Evolutionary conservation across 2,329 filamentous ascomycete species (phyloP).

Genomic region (Akanthomyces uredinophilus): DNA sequence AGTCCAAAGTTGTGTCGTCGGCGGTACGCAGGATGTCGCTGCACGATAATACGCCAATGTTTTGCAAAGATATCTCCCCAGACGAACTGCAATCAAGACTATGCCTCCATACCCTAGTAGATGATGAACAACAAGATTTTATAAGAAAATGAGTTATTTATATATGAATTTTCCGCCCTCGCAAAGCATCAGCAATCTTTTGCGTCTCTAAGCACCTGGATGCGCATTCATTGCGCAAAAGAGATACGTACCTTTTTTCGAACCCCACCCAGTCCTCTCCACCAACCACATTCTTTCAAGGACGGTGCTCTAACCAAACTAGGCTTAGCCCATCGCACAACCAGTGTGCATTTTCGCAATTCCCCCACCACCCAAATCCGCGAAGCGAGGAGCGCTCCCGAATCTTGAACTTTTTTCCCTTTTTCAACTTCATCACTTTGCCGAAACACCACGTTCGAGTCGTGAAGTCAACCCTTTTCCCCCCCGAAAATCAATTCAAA

Average conservation of each 20-base stretch:
- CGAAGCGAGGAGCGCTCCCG: not conserved
- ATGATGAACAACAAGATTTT: too few relatives aligned
- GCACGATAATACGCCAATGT: too few relatives aligned
- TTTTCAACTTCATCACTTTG: constrained; percentile 66
- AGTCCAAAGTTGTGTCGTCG: too few relatives aligned
- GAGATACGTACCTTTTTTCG: not conserved
- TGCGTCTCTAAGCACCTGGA: not conserved
- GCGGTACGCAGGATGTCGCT: too few relatives aligned
- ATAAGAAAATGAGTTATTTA: too few relatives aligned
- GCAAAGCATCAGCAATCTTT: too few relatives aligned
- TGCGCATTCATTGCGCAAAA: not conserved
- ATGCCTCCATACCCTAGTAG: too few relatives aligned
- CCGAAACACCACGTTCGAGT: constrained; percentile 73
- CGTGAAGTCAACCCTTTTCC: constrained; percentile 52
- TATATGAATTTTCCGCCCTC: too few relatives aligned
- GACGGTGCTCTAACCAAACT: not conserved
- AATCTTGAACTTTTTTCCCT: constrained; percentile 14
- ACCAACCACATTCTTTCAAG: not conserved
- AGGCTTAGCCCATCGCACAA: constrained; percentile 14
- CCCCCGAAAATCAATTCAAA: constrained; percentile 39
- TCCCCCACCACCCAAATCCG: constrained; percentile 8
- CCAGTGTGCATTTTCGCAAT: constrained; percentile 6
- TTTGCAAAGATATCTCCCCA: too few relatives aligned
- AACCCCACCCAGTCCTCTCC: not conserved
- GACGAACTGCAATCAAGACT: too few relatives aligned